Evolutionary conservation across 495 filamentous ascomycete species (phyloP).

Genomic region (Neurospora cerealis): DNA sequence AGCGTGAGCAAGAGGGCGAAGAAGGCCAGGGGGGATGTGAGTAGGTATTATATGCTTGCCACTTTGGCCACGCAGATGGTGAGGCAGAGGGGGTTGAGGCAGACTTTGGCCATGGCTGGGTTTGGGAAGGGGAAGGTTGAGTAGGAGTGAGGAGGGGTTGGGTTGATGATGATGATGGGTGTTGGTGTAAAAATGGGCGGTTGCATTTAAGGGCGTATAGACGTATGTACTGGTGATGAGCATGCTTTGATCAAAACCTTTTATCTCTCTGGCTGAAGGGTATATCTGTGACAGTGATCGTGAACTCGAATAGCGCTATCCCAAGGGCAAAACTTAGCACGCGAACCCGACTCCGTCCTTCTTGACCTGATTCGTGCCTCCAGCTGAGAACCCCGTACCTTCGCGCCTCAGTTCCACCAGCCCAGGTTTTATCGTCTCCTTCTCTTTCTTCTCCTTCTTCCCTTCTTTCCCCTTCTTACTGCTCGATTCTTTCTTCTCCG

Average conservation of each 20-base stretch:
- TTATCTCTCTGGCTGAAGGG: neutral
- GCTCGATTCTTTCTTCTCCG: conserved; percentile 36
- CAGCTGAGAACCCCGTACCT: conserved; percentile 86
- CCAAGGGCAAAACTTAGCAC: conserved; percentile 37
- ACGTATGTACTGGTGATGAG: neutral
- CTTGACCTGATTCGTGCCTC: conserved; percentile 72
- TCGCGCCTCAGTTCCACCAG: conserved; percentile 78
- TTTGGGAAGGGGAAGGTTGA: neutral
- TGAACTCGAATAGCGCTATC: neutral
- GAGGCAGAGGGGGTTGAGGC: neutral
- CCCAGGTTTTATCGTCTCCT: conserved; percentile 56
- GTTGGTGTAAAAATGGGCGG: neutral
- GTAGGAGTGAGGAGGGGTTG: neutral
- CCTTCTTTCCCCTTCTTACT: conserved; percentile 38
- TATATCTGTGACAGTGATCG: neutral
- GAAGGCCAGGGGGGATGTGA: neutral
- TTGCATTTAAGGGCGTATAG: neutral
- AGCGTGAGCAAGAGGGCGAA: conserved; percentile 8
- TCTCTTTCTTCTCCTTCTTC: conserved; percentile 42
- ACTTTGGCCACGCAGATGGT: neutral
- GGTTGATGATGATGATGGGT: neutral
- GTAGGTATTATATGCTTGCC: neutral
- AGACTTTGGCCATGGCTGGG: neutral
- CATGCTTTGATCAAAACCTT: neutral
- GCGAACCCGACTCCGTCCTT: conserved; percentile 77